These are phyloP conservation scores for Leishmania turanica DNA, from an alignment of 208 protist species.

Conservation along the genomic window DNA sequence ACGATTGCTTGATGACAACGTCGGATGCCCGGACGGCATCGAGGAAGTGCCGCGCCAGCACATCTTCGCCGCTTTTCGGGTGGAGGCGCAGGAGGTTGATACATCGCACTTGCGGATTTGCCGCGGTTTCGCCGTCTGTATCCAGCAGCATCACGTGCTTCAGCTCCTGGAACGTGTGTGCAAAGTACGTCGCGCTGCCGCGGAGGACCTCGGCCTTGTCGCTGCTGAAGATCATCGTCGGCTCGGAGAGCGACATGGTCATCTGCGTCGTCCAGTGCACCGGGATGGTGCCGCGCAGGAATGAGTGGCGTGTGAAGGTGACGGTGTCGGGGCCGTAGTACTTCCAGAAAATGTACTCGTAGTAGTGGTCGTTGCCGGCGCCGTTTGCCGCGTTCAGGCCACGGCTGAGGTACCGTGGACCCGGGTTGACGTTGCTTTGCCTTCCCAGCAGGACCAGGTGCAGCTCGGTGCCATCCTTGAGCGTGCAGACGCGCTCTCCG, in stretches of 20 bases:
- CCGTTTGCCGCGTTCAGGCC: slow-evolving; percentile 78
- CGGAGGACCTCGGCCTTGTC: slow-evolving; percentile 68
- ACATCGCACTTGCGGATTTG: slow-evolving; percentile 66
- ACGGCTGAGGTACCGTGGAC: slow-evolving; percentile 78
- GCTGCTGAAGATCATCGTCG: slow-evolving; percentile 79
- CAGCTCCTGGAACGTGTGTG: slow-evolving; percentile 53
- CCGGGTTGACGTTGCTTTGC: slow-evolving; percentile 84
- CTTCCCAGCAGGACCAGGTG: slow-evolving; percentile 71
- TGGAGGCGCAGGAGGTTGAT: slow-evolving; percentile 82
- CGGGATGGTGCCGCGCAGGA: slow-evolving; percentile 84
- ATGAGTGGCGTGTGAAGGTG: slow-evolving; percentile 66
- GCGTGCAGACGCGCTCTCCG: slow-evolving; percentile 41
- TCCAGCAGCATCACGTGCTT: slow-evolving; percentile 65
- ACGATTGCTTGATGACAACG: slow-evolving; percentile 36
- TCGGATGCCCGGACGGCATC: slow-evolving; percentile 62
- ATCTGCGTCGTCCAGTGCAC: slow-evolving; percentile 85
- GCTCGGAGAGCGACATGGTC: slow-evolving; percentile 68
- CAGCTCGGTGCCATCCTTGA: slow-evolving; percentile 52
- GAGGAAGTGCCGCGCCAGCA: slow-evolving; percentile 65
- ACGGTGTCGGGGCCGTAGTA: slow-evolving; percentile 40
- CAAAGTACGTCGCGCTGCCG: slow-evolving; percentile 71
- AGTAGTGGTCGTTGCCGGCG: slow-evolving; percentile 88
- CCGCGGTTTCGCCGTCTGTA: slow-evolving; percentile 23
- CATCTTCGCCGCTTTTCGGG: slow-evolving; percentile 62
- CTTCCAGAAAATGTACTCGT: slow-evolving; percentile 88